Conservation (phyloP, 371 early-diverging fungal genomes). For the Phascolomyces articulosus region DNA sequence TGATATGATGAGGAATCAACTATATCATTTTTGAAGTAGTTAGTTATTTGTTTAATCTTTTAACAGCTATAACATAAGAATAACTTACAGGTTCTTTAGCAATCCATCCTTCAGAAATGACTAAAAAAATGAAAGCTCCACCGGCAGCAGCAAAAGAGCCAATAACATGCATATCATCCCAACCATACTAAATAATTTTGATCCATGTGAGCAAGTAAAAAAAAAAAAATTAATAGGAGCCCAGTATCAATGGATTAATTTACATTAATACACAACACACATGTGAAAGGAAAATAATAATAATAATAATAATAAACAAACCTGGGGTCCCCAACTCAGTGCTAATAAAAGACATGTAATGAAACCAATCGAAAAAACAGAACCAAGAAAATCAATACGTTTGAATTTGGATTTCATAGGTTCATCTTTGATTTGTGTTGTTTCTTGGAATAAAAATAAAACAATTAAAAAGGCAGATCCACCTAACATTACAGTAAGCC, state of each 20-base stretch:
- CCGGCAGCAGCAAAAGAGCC: slow-evolving; percentile 20
- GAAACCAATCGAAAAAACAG: slow-evolving; percentile 15
- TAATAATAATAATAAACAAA: too few species aligned
- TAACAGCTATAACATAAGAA: too few species aligned
- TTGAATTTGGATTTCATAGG: slow-evolving; percentile 53
- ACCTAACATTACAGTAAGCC: slow-evolving; percentile 74
- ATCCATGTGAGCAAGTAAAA: too few species aligned
- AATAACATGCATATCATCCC: background rate
- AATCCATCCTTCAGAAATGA: slow-evolving; percentile 19
- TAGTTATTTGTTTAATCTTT: too few species aligned
- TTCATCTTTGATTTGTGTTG: slow-evolving; percentile 33
- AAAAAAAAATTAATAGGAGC: too few species aligned
- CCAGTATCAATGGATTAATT: too few species aligned
- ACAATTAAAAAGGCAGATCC: slow-evolving; percentile 53
- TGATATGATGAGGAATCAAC: slow-evolving; percentile 17
- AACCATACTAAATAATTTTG: too few species aligned
- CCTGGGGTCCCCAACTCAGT: slow-evolving; percentile 49
- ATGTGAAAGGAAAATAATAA: too few species aligned
- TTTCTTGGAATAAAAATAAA: slow-evolving; percentile 49
- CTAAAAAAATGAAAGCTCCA: slow-evolving; percentile 3
- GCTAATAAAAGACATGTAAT: slow-evolving; percentile 50
- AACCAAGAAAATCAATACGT: slow-evolving; percentile 63
- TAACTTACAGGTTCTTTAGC: slow-evolving; percentile 23
- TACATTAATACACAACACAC: too few species aligned
- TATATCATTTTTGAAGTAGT: slow-evolving; percentile 7